A percentile compares a stretch with the other conserved stretches of the same genome.
Conservation (phyloP, 2,329 filamentous ascomycete genomes). For the Claviceps spartinae region DNA sequence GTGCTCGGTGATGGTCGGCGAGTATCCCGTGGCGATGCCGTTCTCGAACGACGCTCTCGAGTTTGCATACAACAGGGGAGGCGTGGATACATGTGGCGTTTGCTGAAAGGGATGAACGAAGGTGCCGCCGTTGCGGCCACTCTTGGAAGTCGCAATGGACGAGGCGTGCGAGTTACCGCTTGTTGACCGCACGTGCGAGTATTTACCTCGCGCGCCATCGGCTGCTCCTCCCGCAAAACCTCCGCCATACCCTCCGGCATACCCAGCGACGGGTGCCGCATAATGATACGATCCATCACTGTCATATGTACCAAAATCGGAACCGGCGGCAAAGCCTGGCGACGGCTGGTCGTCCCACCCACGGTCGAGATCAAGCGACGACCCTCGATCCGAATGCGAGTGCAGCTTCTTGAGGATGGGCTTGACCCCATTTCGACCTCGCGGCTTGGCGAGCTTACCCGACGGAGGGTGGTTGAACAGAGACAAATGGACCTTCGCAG, state of each 20-base stretch:
- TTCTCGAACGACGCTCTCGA: slow-evolving; percentile 39
- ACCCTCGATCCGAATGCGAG: slow-evolving; percentile 39
- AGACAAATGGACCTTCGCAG: slow-evolving; percentile 16
- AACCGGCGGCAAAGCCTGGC: slow-evolving; percentile 3
- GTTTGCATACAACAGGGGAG: slow-evolving; percentile 44
- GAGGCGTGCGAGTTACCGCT: slow-evolving; percentile 41
- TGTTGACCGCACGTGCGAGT: slow-evolving; percentile 43
- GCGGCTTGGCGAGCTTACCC: slow-evolving; percentile 28
- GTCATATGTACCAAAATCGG: slow-evolving; percentile 15
- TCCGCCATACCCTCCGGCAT: slow-evolving; percentile 26
- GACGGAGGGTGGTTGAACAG: slow-evolving; percentile 7
- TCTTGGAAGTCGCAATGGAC: slow-evolving; percentile 41
- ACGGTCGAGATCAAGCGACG: slow-evolving; percentile 46
- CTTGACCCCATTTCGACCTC: slow-evolving; percentile 38
- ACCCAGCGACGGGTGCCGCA: slow-evolving; percentile 2
- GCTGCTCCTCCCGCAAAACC: slow-evolving; percentile 20
- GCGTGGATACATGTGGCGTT: slow-evolving; percentile 46
- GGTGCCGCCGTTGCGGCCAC: slow-evolving; percentile 30
- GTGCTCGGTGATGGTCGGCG: slow-evolving; percentile 41
- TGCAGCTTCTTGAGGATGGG: slow-evolving; percentile 48
- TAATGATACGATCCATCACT: slow-evolving; percentile 12
- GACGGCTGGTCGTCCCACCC: slow-evolving; percentile 40
- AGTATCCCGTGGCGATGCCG: slow-evolving; percentile 24
- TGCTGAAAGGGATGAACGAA: slow-evolving; percentile 55
- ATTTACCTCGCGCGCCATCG: slow-evolving; percentile 18